Conservation (phyloP, 257 asterid genomes). For the Ligustrum vulgare region DNA sequence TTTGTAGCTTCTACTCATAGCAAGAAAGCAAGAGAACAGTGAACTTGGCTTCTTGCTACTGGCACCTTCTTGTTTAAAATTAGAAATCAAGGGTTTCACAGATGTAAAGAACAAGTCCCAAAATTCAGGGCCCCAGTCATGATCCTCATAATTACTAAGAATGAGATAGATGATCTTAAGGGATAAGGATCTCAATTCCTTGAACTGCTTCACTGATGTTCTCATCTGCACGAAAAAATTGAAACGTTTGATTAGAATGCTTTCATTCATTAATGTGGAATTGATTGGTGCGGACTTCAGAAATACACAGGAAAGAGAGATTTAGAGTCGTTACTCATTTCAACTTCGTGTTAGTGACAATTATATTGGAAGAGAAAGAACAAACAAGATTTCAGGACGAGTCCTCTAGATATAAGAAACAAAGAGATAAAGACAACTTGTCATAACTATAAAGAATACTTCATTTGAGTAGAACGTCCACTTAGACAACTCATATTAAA, state of each 20-base stretch:
- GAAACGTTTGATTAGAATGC: constrained; percentile 24
- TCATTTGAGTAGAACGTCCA: not conserved
- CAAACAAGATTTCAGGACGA: not conserved
- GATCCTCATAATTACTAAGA: constrained; percentile 61
- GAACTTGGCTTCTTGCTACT: constrained; percentile 86
- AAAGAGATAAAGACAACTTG: not conserved
- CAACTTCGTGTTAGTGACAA: not conserved
- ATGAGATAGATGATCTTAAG: constrained; percentile 63
- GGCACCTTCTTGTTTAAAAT: constrained; percentile 80
- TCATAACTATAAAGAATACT: not conserved
- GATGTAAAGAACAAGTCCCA: constrained; percentile 82
- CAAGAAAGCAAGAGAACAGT: constrained; percentile 84
- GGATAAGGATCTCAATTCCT: constrained; percentile 86
- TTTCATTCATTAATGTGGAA: not conserved
- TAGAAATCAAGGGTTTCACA: constrained; percentile 57
- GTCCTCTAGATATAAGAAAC: not conserved
- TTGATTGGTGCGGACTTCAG: not conserved
- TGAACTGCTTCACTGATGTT: constrained; percentile 60
- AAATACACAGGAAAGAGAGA: constrained; percentile 8
- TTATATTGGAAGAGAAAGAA: not conserved
- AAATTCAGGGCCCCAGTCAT: constrained; percentile 62
- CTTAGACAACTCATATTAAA: constrained; percentile 13
- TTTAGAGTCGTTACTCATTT: not conserved
- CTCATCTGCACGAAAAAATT: constrained; percentile 48
- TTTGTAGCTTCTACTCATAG: constrained; percentile 81